Conservation (phyloP, 2,329 filamentous ascomycete genomes). For the Beauveria bassiana region DNA sequence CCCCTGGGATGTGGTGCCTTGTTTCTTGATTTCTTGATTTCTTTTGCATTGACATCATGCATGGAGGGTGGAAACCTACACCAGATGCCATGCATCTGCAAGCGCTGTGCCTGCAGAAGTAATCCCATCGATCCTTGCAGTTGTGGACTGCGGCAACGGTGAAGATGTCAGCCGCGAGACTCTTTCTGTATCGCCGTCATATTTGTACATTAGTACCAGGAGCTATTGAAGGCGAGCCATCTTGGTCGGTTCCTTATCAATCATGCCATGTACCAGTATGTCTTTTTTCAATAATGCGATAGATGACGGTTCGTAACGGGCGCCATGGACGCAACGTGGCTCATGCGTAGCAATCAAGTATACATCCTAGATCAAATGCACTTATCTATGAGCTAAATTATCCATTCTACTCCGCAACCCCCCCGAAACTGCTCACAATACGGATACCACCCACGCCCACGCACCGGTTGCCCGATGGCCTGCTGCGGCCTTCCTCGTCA, state of each 20-base stretch:
- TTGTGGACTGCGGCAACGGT: background rate
- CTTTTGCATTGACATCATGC: background rate
- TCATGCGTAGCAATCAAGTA: background rate
- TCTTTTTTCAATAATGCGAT: background rate
- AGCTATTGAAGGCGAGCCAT: background rate
- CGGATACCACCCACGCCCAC: background rate
- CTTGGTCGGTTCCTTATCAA: too few species aligned
- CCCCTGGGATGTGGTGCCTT: too few species aligned
- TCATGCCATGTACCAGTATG: too few species aligned
- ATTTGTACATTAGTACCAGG: too few species aligned
- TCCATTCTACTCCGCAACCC: background rate
- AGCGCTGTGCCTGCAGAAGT: background rate
- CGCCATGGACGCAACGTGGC: background rate
- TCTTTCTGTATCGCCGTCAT: too few species aligned
- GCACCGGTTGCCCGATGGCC: background rate
- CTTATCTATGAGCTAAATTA: background rate
- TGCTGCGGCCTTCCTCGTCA: background rate
- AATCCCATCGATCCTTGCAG: background rate
- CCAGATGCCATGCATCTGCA: slow-evolving; percentile 5
- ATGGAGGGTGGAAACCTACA: background rate
- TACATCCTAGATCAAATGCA: background rate
- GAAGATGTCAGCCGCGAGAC: background rate
- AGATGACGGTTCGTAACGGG: background rate
- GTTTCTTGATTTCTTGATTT: background rate
- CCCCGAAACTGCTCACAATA: background rate